Evolutionary conservation across 2,329 filamentous ascomycete genomes (phyloP).

Genomic region (Sporothrix pseudoabietina): DNA sequence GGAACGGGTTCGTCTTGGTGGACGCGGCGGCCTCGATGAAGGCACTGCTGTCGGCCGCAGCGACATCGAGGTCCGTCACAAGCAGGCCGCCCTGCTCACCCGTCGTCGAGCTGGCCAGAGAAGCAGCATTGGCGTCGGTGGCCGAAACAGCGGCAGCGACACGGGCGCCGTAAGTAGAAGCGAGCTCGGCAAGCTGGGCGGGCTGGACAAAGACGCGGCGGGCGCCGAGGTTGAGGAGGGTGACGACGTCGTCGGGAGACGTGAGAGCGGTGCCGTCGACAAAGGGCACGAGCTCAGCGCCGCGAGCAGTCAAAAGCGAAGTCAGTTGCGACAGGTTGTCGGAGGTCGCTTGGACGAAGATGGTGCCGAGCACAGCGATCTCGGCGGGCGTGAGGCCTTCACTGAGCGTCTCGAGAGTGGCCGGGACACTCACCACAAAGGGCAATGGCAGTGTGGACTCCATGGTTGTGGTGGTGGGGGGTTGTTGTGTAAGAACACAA

Average conservation of each 20-base stretch:
- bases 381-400: slow-evolving; percentile 60
- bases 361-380: slow-evolving; percentile 60
- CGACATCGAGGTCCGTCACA: slow-evolving; percentile 55
- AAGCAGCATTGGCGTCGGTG: slow-evolving; percentile 32
- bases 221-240: slow-evolving; percentile 82
- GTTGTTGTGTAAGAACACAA: background rate
- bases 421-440: slow-evolving; percentile 60
- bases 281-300: slow-evolving; percentile 62
- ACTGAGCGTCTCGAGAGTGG: slow-evolving; percentile 47
- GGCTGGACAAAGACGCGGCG: slow-evolving; percentile 79
- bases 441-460: slow-evolving; percentile 66
- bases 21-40: slow-evolving; percentile 51
- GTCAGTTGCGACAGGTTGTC: slow-evolving; percentile 48
- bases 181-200: slow-evolving; percentile 63
- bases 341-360: slow-evolving; percentile 57
- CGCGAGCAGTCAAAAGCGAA: slow-evolving; percentile 53
- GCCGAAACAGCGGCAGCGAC: slow-evolving; percentile 56
- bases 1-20: slow-evolving; percentile 48
- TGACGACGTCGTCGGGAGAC: slow-evolving; percentile 71
- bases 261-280: slow-evolving; percentile 74
- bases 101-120: slow-evolving; percentile 39
- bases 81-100: slow-evolving; percentile 56
- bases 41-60: slow-evolving; percentile 39
- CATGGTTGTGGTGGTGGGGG: slow-evolving; percentile 47
- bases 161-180: slow-evolving; percentile 56